Percentiles rank a stretch among this genome's conserved stretches.
Conservation (phyloP, 2,329 filamentous ascomycete genomes). For the Drechslerella dactyloides region DNA sequence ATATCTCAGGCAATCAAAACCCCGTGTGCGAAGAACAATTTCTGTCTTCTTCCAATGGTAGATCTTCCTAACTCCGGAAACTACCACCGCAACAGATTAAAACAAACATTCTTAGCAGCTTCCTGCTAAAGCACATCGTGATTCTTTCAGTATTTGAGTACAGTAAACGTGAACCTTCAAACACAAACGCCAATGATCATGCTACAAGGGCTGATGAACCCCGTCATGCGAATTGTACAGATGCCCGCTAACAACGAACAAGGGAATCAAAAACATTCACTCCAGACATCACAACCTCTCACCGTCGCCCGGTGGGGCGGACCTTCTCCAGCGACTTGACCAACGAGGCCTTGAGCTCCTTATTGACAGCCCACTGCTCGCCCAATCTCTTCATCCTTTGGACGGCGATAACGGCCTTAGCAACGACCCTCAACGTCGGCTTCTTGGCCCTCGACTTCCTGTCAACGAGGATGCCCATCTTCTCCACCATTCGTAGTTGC, state of each 20-base stretch:
- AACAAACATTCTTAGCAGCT: neutral
- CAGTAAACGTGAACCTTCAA: slow-evolving; percentile 10
- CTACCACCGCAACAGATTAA: neutral
- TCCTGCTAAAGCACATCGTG: slow-evolving; percentile 6
- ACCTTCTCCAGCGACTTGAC: slow-evolving; percentile 53
- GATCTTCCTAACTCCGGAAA: too few species aligned
- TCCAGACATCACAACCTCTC: neutral
- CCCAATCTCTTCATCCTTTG: slow-evolving; percentile 63
- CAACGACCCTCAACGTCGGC: slow-evolving; percentile 62
- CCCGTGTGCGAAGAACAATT: too few species aligned
- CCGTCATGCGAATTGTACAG: neutral
- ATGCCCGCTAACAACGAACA: neutral
- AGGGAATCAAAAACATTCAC: neutral
- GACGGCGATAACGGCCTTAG: slow-evolving; percentile 61
- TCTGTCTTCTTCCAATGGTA: too few species aligned
- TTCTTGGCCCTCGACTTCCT: slow-evolving; percentile 60
- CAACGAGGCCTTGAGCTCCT: slow-evolving; percentile 59
- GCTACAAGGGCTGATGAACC: slow-evolving; percentile 1
- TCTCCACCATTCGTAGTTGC: slow-evolving; percentile 81
- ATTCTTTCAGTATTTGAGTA: slow-evolving; percentile 3
- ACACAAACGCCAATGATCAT: slow-evolving; percentile 41
- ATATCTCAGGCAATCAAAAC: too few species aligned
- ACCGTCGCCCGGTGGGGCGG: slow-evolving; percentile 30
- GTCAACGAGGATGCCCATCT: slow-evolving; percentile 73
- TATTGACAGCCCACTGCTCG: slow-evolving; percentile 62